A percentile compares a stretch with the other conserved stretches of the same genome.
These are phyloP conservation scores for Acacia pycnantha DNA, from an alignment of 331 rosid genomes.

Conservation along the genomic window DNA sequence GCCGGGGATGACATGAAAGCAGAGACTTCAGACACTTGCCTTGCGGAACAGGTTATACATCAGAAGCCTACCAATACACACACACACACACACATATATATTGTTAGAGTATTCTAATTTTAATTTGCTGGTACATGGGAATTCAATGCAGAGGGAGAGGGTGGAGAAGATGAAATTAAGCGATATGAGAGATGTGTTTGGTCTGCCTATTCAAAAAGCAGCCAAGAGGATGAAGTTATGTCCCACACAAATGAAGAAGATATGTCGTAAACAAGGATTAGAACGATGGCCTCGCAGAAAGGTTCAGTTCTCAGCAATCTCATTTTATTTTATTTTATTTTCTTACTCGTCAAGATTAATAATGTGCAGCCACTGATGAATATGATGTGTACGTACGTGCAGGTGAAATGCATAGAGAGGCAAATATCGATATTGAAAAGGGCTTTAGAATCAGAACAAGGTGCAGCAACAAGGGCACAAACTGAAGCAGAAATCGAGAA, in stretches of 20 bases:
- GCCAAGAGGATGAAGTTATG: constrained; percentile 47
- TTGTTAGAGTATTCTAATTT: background rate
- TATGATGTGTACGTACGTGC: background rate
- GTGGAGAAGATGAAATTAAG: constrained; percentile 44
- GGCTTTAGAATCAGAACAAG: constrained; percentile 19
- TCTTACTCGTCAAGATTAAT: background rate
- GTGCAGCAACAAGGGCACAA: constrained; percentile 31
- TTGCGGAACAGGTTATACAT: constrained; percentile 46
- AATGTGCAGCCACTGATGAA: background rate
- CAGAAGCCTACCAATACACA: background rate
- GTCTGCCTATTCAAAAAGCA: constrained; percentile 62
- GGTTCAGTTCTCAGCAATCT: constrained; percentile 32
- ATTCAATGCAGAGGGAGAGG: constrained; percentile 56
- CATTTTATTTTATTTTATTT: no score
- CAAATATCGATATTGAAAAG: constrained; percentile 33
- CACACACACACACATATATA: no score
- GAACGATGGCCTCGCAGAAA: constrained; percentile 81
- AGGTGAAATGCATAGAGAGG: constrained; percentile 56
- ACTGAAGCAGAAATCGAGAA: constrained; percentile 49
- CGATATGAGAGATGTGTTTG: constrained; percentile 45
- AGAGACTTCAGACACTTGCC: constrained; percentile 23
- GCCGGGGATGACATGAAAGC: background rate
- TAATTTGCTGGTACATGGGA: background rate
- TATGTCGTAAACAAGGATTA: constrained; percentile 56
- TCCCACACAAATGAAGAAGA: constrained; percentile 64